phyloP scores from a whole-genome alignment of 1,284 basidiomycete species.

The Cryptococcus maquisensis region DNA sequence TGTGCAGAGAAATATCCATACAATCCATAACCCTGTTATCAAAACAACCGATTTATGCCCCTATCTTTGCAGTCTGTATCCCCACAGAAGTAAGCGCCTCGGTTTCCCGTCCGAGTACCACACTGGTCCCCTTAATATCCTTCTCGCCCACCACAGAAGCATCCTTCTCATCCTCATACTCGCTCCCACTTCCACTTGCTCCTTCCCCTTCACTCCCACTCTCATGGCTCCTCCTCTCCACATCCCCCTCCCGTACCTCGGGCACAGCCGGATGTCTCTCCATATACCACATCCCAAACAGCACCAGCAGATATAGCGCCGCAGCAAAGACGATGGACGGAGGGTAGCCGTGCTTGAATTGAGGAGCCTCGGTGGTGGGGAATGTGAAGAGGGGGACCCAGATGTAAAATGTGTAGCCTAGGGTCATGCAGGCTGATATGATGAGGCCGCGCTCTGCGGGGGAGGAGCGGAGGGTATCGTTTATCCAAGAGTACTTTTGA shows the following conservation, averaged over 20 bases:
- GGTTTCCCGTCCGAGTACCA: too few relatives aligned
- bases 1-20: neutral
- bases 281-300: constrained; percentile 9
- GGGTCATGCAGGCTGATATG: constrained; percentile 28
- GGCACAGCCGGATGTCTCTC: neutral
- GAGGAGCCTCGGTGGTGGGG: constrained; percentile 27
- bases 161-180: neutral
- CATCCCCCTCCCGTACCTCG: neutral
- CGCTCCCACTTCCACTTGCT: neutral
- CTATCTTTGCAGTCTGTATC: neutral
- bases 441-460: constrained; percentile 8
- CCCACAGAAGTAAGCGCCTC: neutral
- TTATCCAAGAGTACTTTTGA: neutral
- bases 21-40: constrained; percentile 4
- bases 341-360: constrained; percentile 26
- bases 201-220: neutral
- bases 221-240: neutral
- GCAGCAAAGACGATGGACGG: constrained; percentile 15
- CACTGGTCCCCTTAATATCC: too few relatives aligned
- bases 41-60: neutral
- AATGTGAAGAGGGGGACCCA: constrained; percentile 33
- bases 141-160: too few relatives aligned
- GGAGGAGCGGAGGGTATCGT: neutral
- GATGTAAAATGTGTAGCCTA: constrained; percentile 24
- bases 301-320: neutral